phyloP scores from a whole-genome alignment of 768 basidiomycete species.

The Royoungia palumana region DNA sequence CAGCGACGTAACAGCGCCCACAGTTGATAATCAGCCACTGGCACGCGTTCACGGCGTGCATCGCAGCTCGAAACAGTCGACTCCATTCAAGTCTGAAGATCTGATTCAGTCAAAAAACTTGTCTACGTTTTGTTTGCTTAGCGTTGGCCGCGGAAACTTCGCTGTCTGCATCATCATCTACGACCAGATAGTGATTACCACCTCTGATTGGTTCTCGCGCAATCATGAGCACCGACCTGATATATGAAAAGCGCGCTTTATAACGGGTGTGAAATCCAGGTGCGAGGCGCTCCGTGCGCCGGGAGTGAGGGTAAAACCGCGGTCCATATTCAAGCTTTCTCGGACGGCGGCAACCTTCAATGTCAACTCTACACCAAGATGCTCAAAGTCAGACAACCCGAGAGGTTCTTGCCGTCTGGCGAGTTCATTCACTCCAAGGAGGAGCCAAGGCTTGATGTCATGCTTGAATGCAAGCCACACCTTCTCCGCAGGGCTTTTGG shows the following conservation, averaged over 20 bases:
- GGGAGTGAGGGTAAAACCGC: background rate
- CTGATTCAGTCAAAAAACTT: no score
- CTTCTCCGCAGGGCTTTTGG: slow-evolving; percentile 21
- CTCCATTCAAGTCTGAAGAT: background rate
- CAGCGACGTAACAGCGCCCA: slow-evolving; percentile 14
- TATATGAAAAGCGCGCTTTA: slow-evolving; percentile 9
- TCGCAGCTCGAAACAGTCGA: background rate
- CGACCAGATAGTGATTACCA: background rate
- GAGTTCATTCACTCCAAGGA: slow-evolving; percentile 25
- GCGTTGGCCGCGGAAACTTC: no score
- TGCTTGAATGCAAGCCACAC: slow-evolving; percentile 30
- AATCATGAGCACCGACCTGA: background rate
- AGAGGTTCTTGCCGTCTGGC: slow-evolving; percentile 18
- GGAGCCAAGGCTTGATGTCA: slow-evolving; percentile 34
- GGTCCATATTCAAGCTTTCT: slow-evolving; percentile 13
- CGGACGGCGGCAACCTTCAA: slow-evolving; percentile 22
- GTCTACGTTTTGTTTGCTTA: no score
- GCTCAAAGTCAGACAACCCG: slow-evolving; percentile 9
- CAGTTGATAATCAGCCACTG: slow-evolving; percentile 6
- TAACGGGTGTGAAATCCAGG: slow-evolving; percentile 16
- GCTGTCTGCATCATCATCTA: background rate
- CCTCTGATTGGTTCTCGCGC: background rate
- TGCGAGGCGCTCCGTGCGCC: background rate
- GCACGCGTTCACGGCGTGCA: slow-evolving; percentile 13
- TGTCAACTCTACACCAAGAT: slow-evolving; percentile 14